Conservation (phyloP, 78 protist species). For the Guillardia theta region DNA sequence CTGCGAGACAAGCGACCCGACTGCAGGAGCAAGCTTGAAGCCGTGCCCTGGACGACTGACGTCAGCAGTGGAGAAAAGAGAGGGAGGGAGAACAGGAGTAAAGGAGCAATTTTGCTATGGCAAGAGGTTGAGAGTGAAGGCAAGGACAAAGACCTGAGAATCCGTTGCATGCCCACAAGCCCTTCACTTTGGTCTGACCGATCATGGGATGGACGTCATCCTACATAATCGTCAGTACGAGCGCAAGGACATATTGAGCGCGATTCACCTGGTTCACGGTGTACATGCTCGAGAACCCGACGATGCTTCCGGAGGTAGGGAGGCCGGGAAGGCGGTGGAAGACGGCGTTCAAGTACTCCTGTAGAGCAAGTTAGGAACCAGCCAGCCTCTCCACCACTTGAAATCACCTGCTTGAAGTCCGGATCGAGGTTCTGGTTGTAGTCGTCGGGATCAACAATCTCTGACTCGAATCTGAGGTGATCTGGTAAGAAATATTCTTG, state of each 20-base stretch:
- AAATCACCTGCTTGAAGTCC: background rate
- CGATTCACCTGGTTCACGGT: background rate
- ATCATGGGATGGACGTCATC: conserved; percentile 42
- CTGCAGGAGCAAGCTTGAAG: conserved; percentile 38
- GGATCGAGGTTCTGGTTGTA: background rate
- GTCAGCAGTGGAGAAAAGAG: too few relatives aligned
- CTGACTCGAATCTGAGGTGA: conserved; percentile 37
- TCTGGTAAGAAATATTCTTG: too few relatives aligned
- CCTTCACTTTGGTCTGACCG: background rate
- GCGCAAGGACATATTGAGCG: background rate
- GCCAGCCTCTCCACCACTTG: too few relatives aligned
- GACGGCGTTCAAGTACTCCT: background rate
- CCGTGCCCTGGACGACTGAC: too few relatives aligned
- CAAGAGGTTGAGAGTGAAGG: too few relatives aligned
- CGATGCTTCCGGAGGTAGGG: background rate
- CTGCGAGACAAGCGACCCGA: conserved; percentile 25
- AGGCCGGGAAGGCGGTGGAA: conserved; percentile 26
- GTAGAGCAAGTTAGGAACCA: too few relatives aligned
- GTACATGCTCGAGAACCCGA: conserved; percentile 23
- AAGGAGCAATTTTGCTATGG: too few relatives aligned
- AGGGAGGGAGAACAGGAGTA: too few relatives aligned
- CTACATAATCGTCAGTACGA: conserved; percentile 1
- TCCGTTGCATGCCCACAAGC: conserved; percentile 36
- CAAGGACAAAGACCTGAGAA: too few relatives aligned
- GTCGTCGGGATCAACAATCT: conserved; percentile 13